phyloP scores from a whole-genome alignment of 129 eudicot species.

The Pulicaria dysenterica region DNA sequence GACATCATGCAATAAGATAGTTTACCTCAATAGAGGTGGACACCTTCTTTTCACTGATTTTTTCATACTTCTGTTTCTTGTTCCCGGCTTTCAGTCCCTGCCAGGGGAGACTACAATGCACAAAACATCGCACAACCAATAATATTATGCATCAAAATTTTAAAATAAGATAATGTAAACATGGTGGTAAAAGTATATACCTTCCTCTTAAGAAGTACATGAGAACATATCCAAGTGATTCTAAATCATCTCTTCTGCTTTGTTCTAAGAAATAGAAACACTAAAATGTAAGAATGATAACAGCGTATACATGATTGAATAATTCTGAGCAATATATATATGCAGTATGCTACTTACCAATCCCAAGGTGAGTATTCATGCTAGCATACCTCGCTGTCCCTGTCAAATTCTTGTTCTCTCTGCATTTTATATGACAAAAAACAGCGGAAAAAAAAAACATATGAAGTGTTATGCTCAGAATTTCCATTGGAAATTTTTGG shows the following conservation, averaged over 20 bases:
- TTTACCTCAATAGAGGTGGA: slow-evolving; percentile 93
- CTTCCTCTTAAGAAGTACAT: slow-evolving; percentile 99
- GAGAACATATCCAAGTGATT: slow-evolving; percentile 96
- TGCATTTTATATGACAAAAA: slow-evolving; percentile 39
- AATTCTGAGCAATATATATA: not conserved
- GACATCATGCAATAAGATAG: not conserved
- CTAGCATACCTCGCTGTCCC: slow-evolving; percentile 99
- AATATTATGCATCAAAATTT: slow-evolving; percentile 11
- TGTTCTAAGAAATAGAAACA: slow-evolving; percentile 56
- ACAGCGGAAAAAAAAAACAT: not conserved
- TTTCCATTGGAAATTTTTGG: not conserved
- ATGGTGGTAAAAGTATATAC: slow-evolving; percentile 27
- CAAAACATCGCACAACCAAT: slow-evolving; percentile 22
- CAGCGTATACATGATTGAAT: not conserved
- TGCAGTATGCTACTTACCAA: slow-evolving; percentile 61
- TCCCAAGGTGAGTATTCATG: slow-evolving; percentile 98
- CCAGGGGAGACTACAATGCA: slow-evolving; percentile 84
- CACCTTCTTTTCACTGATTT: slow-evolving; percentile 91
- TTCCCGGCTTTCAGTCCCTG: slow-evolving; percentile 97
- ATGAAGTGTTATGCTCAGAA: slow-evolving; percentile 19
- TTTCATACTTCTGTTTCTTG: slow-evolving; percentile 94
- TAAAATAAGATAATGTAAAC: not conserved
- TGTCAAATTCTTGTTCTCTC: slow-evolving; percentile 97
- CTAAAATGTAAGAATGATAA: slow-evolving; percentile 28
- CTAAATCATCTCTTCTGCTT: slow-evolving; percentile 97